Evolutionary conservation across 2,329 filamentous ascomycete genomes (phyloP).

Genomic region (Sporothrix brasiliensis): DNA sequence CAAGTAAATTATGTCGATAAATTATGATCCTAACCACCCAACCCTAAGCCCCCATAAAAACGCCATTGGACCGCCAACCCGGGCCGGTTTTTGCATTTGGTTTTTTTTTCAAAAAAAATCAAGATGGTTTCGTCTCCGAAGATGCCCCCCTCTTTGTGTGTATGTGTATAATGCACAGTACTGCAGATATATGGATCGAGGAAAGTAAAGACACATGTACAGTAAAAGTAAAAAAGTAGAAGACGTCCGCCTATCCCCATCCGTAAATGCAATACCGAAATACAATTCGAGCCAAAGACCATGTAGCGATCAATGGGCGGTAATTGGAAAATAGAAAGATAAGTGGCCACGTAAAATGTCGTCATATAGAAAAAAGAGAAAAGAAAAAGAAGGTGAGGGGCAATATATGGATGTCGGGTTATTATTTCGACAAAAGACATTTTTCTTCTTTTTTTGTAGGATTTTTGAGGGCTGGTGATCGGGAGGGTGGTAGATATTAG

Average conservation of each 20-base stretch:
- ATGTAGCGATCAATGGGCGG: not conserved
- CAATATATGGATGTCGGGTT: not conserved
- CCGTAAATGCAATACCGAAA: conserved; percentile 21
- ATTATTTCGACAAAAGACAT: not conserved
- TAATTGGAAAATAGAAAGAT: not conserved
- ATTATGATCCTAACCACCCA: conserved; percentile 7
- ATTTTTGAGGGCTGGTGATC: not conserved
- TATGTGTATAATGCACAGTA: not conserved
- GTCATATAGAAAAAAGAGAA: not conserved
- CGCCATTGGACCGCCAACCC: conserved; percentile 11
- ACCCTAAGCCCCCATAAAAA: conserved; percentile 3
- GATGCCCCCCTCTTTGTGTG: conserved; percentile 2
- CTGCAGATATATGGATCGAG: not conserved
- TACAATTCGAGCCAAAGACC: not conserved
- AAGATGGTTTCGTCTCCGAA: not conserved
- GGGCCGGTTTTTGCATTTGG: conserved; percentile 14
- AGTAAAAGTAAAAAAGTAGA: not conserved
- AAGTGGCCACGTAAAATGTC: not conserved
- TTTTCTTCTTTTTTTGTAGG: not conserved
- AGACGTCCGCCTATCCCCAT: not conserved
- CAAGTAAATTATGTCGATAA: conserved; percentile 7
- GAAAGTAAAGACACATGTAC: not conserved
- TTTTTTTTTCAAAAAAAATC: not conserved
- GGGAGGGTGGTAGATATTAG: not conserved
- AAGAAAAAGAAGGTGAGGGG: not conserved